phyloP scores from a whole-genome alignment of 2,329 filamentous ascomycete genomes.

The Pseudogymnoascus sp. region DNA sequence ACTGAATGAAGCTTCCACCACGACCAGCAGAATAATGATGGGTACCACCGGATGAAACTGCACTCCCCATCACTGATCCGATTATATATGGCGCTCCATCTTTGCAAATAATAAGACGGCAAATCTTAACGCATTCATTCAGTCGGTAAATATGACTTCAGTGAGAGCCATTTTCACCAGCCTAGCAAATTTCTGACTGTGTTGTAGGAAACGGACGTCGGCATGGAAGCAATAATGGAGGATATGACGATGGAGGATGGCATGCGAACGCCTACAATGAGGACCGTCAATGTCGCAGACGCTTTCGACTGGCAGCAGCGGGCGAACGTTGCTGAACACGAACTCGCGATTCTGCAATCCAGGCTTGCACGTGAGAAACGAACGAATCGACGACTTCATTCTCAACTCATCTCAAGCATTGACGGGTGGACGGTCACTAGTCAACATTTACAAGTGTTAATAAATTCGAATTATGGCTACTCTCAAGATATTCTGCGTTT shows the following conservation, averaged over 20 bases:
- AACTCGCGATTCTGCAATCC: slow-evolving; percentile 11
- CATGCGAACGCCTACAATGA: slow-evolving; percentile 12
- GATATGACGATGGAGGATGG: slow-evolving; percentile 8
- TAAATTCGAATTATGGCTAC: neutral
- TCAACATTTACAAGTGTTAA: neutral
- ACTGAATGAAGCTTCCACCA: neutral
- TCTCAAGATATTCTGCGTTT: slow-evolving; percentile 11
- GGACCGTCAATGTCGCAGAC: slow-evolving; percentile 14
- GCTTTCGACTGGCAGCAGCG: slow-evolving; percentile 14
- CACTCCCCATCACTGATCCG: neutral
- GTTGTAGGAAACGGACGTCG: neutral
- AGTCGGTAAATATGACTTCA: neutral
- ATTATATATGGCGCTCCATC: neutral
- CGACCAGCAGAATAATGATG: neutral
- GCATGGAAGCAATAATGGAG: neutral
- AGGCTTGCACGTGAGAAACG: slow-evolving; percentile 13
- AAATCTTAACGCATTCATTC: neutral
- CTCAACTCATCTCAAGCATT: slow-evolving; percentile 12
- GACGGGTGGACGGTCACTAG: slow-evolving; percentile 10
- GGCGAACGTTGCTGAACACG: slow-evolving; percentile 12
- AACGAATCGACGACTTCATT: slow-evolving; percentile 12
- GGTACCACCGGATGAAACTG: neutral
- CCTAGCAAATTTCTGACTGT: neutral
- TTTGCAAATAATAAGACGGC: neutral
- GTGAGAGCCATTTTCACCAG: neutral